A percentile compares a stretch with the other conserved stretches of the same genome.
Evolutionary conservation across 768 basidiomycete genomes (phyloP).

Genomic region (Chalciporus pseudorubinellus): DNA sequence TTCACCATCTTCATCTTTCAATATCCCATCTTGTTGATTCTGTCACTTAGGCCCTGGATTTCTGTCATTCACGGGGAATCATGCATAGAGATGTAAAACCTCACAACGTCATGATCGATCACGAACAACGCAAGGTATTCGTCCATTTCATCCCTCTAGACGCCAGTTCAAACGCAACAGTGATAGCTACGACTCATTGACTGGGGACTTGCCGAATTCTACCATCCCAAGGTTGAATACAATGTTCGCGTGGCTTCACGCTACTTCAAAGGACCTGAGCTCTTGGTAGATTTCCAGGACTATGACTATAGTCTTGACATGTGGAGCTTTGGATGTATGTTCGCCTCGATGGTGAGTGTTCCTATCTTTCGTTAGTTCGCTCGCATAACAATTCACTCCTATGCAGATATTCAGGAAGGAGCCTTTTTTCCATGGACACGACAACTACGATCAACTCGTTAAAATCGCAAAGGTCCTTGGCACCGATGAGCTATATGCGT

Average conservation of each 20-base stretch:
- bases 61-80: conserved; percentile 97
- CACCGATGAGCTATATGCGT: conserved; percentile 90
- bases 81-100: conserved; percentile 99
- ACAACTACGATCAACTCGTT: conserved; percentile 97
- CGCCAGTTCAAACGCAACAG: conserved; percentile 9
- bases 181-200: conserved; percentile 89
- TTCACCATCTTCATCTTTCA: conserved; percentile 8
- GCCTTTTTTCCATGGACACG: conserved; percentile 98
- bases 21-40: not conserved
- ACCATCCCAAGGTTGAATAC: conserved; percentile 96
- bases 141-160: conserved; percentile 2
- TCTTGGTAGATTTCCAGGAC: conserved; percentile 96
- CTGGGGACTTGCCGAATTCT: conserved; percentile 99
- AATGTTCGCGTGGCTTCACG: conserved; percentile 96
- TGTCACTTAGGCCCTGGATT: conserved; percentile 77
- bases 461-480: conserved; percentile 98
- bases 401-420: conserved; percentile 96
- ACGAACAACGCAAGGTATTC: conserved; percentile 87
- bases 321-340: conserved; percentile 99
- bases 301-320: conserved; percentile 98
- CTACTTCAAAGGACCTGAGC: conserved; percentile 97
- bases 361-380: not conserved
- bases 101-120: conserved; percentile 99
- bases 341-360: conserved; percentile 87
- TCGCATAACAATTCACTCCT: not conserved